Evolutionary conservation across 129 eudicot species (phyloP).

Genomic region (Cynara cardunculus): DNA sequence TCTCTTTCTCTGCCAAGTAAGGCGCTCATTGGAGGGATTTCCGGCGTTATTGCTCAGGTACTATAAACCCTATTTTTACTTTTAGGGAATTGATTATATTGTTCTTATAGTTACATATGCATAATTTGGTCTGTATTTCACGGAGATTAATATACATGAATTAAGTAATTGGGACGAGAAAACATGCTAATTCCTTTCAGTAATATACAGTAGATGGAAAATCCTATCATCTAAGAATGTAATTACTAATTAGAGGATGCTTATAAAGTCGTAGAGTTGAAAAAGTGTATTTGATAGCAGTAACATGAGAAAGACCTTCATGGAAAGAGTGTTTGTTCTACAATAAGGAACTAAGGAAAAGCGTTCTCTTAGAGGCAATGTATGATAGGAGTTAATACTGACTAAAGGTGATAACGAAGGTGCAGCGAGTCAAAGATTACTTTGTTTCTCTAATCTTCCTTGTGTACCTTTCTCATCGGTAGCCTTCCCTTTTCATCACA

Average conservation of each 20-base stretch:
- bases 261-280: not conserved
- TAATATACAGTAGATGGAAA: not conserved
- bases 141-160: not conserved
- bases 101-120: not conserved
- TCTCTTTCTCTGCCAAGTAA: constrained; percentile 39
- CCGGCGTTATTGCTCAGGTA: constrained; percentile 97
- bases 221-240: not conserved
- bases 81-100: not conserved
- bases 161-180: not conserved
- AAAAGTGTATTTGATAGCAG: not conserved
- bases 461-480: too few species aligned
- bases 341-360: too few species aligned
- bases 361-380: too few species aligned
- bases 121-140: not conserved
- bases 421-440: too few species aligned
- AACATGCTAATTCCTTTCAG: not conserved
- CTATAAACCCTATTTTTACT: not conserved
- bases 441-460: too few species aligned
- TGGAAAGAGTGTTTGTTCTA: not conserved
- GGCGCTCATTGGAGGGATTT: constrained; percentile 71
- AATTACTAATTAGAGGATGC: not conserved
- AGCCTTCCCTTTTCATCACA: too few species aligned
- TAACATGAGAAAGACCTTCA: not conserved
- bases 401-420: too few species aligned
- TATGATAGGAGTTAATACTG: too few species aligned